A percentile compares a stretch with the other conserved stretches of the same genome.
phyloP scores from a whole-genome alignment of 345 rosid genomes.

The Lagerstroemia speciosa region DNA sequence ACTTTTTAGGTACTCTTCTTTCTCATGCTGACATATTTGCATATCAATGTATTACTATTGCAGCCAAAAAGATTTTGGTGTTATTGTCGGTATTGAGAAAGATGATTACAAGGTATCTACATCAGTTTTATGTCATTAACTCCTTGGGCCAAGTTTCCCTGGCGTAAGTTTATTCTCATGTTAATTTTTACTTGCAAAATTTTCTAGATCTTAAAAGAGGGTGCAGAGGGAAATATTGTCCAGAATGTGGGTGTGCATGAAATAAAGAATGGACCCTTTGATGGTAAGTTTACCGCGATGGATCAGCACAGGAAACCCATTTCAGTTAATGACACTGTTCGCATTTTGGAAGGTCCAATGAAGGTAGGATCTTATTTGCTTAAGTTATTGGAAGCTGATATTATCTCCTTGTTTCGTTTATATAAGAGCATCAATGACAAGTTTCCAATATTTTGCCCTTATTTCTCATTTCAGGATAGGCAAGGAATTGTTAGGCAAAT shows the following conservation, averaged over 20 bases:
- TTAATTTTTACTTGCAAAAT: conserved; percentile 14
- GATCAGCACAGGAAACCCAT: conserved; percentile 54
- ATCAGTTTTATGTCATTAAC: background rate
- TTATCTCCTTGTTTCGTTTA: conserved; percentile 2
- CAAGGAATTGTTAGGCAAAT: conserved; percentile 82
- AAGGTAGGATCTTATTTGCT: conserved; percentile 39
- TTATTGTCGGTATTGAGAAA: conserved; percentile 77
- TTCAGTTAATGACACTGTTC: conserved; percentile 64
- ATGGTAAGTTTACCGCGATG: conserved; percentile 66
- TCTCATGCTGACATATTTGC: background rate
- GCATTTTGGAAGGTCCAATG: conserved; percentile 66
- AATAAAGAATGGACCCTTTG: conserved; percentile 52
- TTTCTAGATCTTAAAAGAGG: conserved; percentile 73
- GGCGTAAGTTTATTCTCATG: background rate
- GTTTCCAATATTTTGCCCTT: background rate
- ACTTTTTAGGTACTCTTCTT: conserved; percentile 1
- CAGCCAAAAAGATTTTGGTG: conserved; percentile 89
- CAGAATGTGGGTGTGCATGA: conserved; percentile 41
- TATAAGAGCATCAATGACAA: background rate
- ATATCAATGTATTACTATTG: conserved; percentile 13
- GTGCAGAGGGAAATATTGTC: conserved; percentile 50
- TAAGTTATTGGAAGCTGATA: background rate
- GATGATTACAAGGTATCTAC: conserved; percentile 71
- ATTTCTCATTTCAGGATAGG: conserved; percentile 51
- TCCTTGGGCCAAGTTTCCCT: background rate